Base-by-base conservation (phyloP, 352 stramenopile genomes). In the Phytopythium litorale region DNA sequence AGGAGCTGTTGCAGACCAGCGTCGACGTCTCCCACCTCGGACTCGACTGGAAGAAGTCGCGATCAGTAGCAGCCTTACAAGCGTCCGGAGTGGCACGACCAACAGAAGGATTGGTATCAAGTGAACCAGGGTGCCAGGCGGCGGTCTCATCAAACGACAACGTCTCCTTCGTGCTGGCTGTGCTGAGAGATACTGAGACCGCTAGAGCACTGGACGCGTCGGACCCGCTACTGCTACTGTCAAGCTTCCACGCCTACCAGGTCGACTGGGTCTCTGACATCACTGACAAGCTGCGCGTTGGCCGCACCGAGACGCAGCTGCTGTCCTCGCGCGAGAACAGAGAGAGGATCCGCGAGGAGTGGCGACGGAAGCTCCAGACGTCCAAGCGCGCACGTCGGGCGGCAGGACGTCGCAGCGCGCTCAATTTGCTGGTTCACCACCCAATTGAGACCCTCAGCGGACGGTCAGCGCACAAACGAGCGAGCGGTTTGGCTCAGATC, bases 1-100 rank as follows among this genome's bases (percentile, higher is more conserved):
- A 56, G 18, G 48, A 62, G 16, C 67, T 72, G 28, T 19, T 72
- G 1, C 46, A 52, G 40, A 57, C 62, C 30, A 25, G 49, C 15
- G 28, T 40, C 7, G 49, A 55, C 15, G 49, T 40, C 13, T 35
- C 49, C 7, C 15, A 25, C 8, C 49, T 38, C 51, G 33, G 11
- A 18, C 50, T n/a, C 21, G 42, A n/a, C 33, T 66, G 7, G n/a
- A 51, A 12, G 32, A 25, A 12, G 12, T 46, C 19, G 52, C 8
- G 38, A 28, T 3, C 25, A 28, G 25, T 3, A 28, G 25, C 25
- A 28, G 25, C 25, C 25, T 28, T 28, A 28, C 25, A 28, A n/a
- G 13, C 38, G 38, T 13, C 38, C 6, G 38, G n/a, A 45, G 0
- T 13, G 38, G 7, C 38, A 13, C 3, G 15, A n/a, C 7, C 38